Base-by-base conservation (phyloP, 805 yeast genomes). In the Teunomyces funiuensis region DNA sequence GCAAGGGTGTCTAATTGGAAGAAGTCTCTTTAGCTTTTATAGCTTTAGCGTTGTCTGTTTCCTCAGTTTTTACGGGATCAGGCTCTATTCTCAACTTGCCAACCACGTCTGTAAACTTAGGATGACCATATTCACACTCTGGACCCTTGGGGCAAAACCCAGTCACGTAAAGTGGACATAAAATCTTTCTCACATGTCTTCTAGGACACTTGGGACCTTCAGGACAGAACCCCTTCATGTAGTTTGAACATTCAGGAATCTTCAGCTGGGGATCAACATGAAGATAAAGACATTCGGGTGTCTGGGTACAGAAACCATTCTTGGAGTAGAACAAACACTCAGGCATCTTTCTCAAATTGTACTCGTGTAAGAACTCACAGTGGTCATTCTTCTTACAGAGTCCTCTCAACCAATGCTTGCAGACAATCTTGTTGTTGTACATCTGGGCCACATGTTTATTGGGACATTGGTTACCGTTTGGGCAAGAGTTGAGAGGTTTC, bases 391-490 rank as follows among this genome's bases (percentile, higher is more conserved):
- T 91, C 66, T 93, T 93, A 66, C 99, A 93, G 26, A 93, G 76
- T 0, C 99, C 99, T 50, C 97, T 78, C 26, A 93, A 77, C 99
- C 99, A 93, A 70, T 93, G 97, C 73, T 93, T 91, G 62, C 99
- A 93, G 4, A 93, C 99, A 40, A 93, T 88, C 53, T 73, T 73
- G 46, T 72, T 71, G 41, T 58, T 63, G 52, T 63, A 69, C 73
- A 68, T 68, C 14, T 72, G 53, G 4, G 80, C 77, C 25, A 83
- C 83, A 65, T 91, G 98, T 57, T 89, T 86, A 65, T 87, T 82
- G 15, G 90, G 90, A 59, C 98, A 91, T 37, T 74, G 74, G n/a
- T 75, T 70, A 6, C 97, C 97, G 44, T 83, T 73, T 2, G 97
- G 97, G 63, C 98, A 91, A 11, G 80, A 73, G 22, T 85, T 52